Evolutionary conservation across 169 alveolate species (phyloP).

Genomic region (Neospora caninum): DNA sequence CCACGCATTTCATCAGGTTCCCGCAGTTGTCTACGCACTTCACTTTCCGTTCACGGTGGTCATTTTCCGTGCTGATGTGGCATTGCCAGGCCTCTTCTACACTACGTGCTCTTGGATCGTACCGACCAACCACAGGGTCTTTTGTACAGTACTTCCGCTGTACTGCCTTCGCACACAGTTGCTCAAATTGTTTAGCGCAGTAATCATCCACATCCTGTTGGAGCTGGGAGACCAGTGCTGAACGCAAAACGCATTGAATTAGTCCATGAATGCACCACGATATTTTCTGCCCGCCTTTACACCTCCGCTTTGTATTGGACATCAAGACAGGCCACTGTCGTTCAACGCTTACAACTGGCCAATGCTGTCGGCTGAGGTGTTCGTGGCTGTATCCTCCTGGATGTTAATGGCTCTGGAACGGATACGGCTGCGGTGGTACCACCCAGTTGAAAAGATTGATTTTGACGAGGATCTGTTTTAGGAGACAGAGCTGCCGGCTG

Average conservation of each 20-base stretch:
- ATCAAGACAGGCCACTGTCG: no score
- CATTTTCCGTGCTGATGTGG: not conserved
- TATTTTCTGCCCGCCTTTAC: no score
- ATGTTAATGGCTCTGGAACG: no score
- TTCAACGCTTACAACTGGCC: no score
- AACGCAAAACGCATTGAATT: not conserved
- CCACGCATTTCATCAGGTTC: not conserved
- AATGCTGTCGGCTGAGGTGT: no score
- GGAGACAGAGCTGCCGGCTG: no score
- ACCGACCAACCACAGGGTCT: not conserved
- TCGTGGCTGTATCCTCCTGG: no score
- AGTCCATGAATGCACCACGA: not conserved
- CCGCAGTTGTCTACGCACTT: slow-evolving; percentile 31
- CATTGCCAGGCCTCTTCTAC: not conserved
- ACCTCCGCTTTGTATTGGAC: no score
- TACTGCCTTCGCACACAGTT: not conserved
- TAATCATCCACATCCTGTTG: not conserved
- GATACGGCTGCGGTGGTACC: no score
- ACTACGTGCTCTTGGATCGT: not conserved
- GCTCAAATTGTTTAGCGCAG: not conserved
- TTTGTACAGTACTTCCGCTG: not conserved
- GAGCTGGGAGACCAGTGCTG: not conserved
- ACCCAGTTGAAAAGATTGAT: no score
- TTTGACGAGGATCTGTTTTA: no score
- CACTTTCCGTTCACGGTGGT: not conserved